These are phyloP conservation scores for Hanseniaspora osmophila DNA, from an alignment of 805 yeast species.

Conservation along the genomic window DNA sequence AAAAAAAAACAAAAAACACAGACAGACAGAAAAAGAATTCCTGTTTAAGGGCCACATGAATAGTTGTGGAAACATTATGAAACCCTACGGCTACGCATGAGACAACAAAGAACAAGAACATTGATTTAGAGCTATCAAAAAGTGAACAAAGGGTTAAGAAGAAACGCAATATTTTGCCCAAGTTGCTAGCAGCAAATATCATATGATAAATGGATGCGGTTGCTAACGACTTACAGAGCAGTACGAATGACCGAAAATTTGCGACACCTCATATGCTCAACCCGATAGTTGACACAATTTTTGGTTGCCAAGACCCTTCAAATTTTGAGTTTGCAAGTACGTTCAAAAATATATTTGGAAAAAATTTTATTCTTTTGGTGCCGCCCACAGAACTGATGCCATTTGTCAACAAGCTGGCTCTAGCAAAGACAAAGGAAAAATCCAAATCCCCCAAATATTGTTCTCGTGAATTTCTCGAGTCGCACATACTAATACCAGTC, in stretches of 20 bases:
- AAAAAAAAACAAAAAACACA: too few species aligned
- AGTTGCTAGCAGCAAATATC: neutral
- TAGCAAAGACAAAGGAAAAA: too few species aligned
- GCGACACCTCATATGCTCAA: constrained; percentile 44
- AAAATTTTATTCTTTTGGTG: constrained; percentile 44
- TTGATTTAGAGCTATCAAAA: too few species aligned
- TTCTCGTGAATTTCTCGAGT: neutral
- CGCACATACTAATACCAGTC: neutral
- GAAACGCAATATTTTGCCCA: too few species aligned
- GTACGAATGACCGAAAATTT: neutral
- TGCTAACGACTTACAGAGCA: too few species aligned
- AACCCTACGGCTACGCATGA: too few species aligned
- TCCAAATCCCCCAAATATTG: neutral
- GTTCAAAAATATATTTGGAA: constrained; percentile 32
- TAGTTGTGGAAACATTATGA: too few species aligned
- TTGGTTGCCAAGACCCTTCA: constrained; percentile 45
- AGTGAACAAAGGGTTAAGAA: too few species aligned
- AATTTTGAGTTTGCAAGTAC: constrained; percentile 34
- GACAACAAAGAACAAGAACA: too few species aligned
- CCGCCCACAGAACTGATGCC: constrained; percentile 42
- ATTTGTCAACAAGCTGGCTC: neutral
- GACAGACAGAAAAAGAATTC: too few species aligned
- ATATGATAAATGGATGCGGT: neutral
- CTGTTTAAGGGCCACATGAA: too few species aligned
- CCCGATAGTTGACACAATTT: constrained; percentile 50